Evolutionary conservation across 78 protist genomes (phyloP), one percentile per base, ranked within the genome.

Genomic region (Emiliania huxleyi): DNA sequence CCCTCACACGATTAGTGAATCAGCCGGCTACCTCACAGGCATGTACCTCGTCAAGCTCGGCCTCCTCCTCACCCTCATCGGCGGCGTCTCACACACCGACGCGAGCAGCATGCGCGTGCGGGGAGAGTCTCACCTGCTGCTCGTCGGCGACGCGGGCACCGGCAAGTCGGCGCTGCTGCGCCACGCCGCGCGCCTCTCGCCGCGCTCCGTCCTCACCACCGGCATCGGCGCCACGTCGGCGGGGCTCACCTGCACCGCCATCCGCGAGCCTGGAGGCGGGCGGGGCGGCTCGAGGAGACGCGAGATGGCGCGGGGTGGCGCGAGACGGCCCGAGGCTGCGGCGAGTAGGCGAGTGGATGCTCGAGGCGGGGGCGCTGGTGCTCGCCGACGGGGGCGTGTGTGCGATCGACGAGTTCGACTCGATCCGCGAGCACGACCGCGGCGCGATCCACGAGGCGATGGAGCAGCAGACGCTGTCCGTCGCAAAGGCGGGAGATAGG

Each of bases 351-450:
- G 95, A 5, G 97, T 96, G 29, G 96, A 94, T 90, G 71, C 95
- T 75, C 38, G n/a, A 45, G 73, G 99, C 99, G 0, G 99, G 99
- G 18, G 99, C 99, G 0, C 95, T 99, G 44, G 99, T 99, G 23
- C 49, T 99, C 33, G 99, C 99, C 0, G 99, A 99, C 90, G 99
- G 99, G 29, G 99, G 99, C 38, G 38, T 99, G 23, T 99, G 99
- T 83, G 97, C 99, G 94, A 98, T 99, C 33, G 99, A 99, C 91
- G 99, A 99, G 84, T 98, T 99, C 69, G 96, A 93, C 29, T 91
- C 96, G 29, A 97, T 99, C 43, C 94, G 96, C 15, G 96, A 95
- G 37, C 81, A 84, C 23, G 99, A 99, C 87, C 91, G 96, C 15
- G 93, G 33, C 87, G 79, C 95, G 73, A 62, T 94, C 71, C 96